Evolutionary conservation across 1,284 basidiomycete species (phyloP).

Genomic region (Polyporus tsugae): DNA sequence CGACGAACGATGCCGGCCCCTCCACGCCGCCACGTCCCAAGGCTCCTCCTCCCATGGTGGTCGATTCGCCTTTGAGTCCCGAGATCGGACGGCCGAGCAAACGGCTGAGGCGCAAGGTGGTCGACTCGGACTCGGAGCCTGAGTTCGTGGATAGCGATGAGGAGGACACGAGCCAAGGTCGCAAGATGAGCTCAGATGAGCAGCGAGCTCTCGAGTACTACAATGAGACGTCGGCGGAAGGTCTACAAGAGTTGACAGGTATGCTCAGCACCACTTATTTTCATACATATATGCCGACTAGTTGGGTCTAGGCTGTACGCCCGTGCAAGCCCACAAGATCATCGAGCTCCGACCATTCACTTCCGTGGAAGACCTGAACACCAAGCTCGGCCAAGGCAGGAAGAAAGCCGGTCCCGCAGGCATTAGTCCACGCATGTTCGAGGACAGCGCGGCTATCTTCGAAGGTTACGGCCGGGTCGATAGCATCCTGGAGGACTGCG

Average conservation of each 20-base stretch:
- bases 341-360: constrained; percentile 85
- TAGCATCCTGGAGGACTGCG: constrained; percentile 88
- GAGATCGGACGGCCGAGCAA: constrained; percentile 52
- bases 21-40: constrained; percentile 32
- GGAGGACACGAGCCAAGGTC: constrained; percentile 31
- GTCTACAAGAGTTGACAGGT: constrained; percentile 92
- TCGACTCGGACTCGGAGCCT: constrained; percentile 75
- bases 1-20: constrained; percentile 25
- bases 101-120: constrained; percentile 62
- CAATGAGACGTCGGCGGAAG: constrained; percentile 78
- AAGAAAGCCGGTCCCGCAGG: constrained; percentile 85
- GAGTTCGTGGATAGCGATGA: constrained; percentile 49
- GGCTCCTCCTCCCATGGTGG: constrained; percentile 27
- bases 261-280: constrained; percentile 38
- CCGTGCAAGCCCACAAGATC: constrained; percentile 85
- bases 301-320: constrained; percentile 74
- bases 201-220: constrained; percentile 82
- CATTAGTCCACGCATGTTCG: constrained; percentile 90
- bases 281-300: constrained; percentile 23
- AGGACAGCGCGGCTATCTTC: constrained; percentile 90
- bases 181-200: constrained; percentile 44
- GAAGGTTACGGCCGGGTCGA: constrained; percentile 93
- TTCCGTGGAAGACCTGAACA: constrained; percentile 80
- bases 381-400: constrained; percentile 81
- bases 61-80: constrained; percentile 45